Evolutionary conservation across 768 basidiomycete species (phyloP).

Genomic region (Hygrophoropsis aurantiaca): DNA sequence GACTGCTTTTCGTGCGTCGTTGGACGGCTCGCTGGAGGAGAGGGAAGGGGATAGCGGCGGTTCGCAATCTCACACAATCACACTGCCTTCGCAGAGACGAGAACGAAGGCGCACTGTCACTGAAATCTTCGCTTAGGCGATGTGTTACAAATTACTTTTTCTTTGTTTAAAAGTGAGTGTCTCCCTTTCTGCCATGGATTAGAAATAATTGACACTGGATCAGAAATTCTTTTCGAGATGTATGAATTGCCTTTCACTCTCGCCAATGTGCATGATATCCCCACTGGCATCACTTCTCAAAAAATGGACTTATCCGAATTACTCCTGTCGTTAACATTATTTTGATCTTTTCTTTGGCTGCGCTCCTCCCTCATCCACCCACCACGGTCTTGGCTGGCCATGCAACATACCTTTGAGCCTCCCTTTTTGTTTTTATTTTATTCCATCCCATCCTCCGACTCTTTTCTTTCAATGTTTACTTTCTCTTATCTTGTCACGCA

Average conservation of each 20-base stretch:
- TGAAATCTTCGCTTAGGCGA: slow-evolving; percentile 41
- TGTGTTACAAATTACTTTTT: slow-evolving; percentile 4
- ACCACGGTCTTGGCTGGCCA: slow-evolving; percentile 4
- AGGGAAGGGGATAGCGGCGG: slow-evolving; percentile 35
- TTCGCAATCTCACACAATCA: slow-evolving; percentile 41
- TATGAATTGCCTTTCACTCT: slow-evolving; percentile 18
- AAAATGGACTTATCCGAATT: slow-evolving; percentile 16
- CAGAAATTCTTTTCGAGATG: slow-evolving; percentile 6
- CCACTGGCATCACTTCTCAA: slow-evolving; percentile 14
- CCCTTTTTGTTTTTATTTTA: not conserved
- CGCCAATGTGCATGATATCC: slow-evolving; percentile 25
- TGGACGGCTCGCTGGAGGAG: slow-evolving; percentile 33
- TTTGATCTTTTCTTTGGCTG: slow-evolving; percentile 5
- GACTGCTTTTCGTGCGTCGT: slow-evolving; percentile 48
- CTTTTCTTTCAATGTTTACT: slow-evolving; percentile 8
- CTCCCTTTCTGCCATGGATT: not conserved
- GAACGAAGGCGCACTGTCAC: slow-evolving; percentile 52
- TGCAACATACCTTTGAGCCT: not conserved
- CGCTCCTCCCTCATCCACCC: no score
- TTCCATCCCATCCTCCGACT: not conserved
- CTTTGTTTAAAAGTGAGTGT: slow-evolving; percentile 18
- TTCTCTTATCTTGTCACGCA: slow-evolving; percentile 19
- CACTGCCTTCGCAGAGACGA: slow-evolving; percentile 29
- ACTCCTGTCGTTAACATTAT: slow-evolving; percentile 31
- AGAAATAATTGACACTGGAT: not conserved